These are phyloP conservation scores for Starmerella sirachaensis DNA, from an alignment of 805 yeast species.

Conservation along the genomic window DNA sequence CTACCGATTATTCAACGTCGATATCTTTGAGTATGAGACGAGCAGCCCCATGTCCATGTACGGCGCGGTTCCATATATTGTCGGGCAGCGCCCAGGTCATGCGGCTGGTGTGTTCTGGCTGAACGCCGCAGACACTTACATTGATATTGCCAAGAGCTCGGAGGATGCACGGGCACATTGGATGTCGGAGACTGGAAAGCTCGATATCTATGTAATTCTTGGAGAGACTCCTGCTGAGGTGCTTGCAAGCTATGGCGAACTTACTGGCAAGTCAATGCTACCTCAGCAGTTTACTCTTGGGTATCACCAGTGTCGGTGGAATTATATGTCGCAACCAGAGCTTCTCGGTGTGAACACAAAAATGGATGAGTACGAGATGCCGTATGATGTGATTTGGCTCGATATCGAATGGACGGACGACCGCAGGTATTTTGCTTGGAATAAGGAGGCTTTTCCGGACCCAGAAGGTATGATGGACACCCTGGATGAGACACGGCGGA, in stretches of 20 bases:
- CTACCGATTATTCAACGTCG: slow-evolving; percentile 82
- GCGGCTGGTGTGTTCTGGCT: slow-evolving; percentile 77
- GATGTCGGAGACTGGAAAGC: slow-evolving; percentile 82
- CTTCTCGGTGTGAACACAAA: slow-evolving; percentile 56
- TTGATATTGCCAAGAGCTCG: slow-evolving; percentile 45
- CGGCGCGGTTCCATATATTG: slow-evolving; percentile 82
- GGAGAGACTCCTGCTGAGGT: slow-evolving; percentile 48
- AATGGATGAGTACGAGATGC: slow-evolving; percentile 65
- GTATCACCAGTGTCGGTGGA: slow-evolving; percentile 97
- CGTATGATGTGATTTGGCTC: slow-evolving; percentile 88
- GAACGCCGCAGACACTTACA: slow-evolving; percentile 83
- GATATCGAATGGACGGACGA: slow-evolving; percentile 84
- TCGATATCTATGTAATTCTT: slow-evolving; percentile 62
- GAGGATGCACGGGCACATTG: slow-evolving; percentile 47
- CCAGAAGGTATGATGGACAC: slow-evolving; percentile 56
- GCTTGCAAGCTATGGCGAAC: slow-evolving; percentile 45
- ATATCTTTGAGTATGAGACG: slow-evolving; percentile 84
- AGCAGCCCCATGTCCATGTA: slow-evolving; percentile 83
- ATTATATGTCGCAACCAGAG: slow-evolving; percentile 79
- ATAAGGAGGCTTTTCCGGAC: slow-evolving; percentile 55
- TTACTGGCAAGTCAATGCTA: slow-evolving; percentile 62
- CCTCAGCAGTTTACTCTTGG: slow-evolving; percentile 77
- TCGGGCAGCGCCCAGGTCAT: slow-evolving; percentile 45
- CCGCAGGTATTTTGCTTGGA: slow-evolving; percentile 90
- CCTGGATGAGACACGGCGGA: slow-evolving; percentile 62